Conservation (phyloP, 495 filamentous ascomycete species). For the Neurospora terricola region DNA sequence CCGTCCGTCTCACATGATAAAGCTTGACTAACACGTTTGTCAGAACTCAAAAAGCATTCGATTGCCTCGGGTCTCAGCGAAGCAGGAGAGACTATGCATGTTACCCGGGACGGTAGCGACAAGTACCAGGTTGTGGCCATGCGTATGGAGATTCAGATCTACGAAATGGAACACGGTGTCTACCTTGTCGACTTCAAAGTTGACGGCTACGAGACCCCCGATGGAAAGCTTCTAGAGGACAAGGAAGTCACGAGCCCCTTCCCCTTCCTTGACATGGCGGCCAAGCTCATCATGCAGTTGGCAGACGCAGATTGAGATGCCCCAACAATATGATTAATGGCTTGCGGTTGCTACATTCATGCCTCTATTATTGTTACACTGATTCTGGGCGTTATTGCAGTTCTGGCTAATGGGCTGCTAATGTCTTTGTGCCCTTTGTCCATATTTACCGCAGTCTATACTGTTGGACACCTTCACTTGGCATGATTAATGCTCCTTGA, state of each 20-base stretch:
- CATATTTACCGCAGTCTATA: neutral
- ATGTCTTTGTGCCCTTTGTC: neutral
- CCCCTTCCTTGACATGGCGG: constrained; percentile 68
- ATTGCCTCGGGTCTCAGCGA: constrained; percentile 24
- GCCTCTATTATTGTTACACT: neutral
- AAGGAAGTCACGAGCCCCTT: constrained; percentile 69
- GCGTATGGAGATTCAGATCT: constrained; percentile 92
- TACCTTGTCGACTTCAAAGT: constrained; percentile 99
- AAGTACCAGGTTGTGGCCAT: constrained; percentile 56
- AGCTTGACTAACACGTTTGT: constrained; percentile 4
- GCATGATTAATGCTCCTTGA: neutral
- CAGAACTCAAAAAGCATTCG: constrained; percentile 31
- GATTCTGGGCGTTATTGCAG: neutral
- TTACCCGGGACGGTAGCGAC: constrained; percentile 28
- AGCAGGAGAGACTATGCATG: constrained; percentile 22
- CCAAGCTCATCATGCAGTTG: constrained; percentile 63
- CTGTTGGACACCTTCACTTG: neutral
- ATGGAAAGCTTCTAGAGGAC: constrained; percentile 50
- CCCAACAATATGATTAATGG: neutral
- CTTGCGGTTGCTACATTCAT: neutral
- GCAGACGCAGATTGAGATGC: constrained; percentile 49
- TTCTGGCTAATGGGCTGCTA: neutral
- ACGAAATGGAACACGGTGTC: constrained; percentile 84
- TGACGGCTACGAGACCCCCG: constrained; percentile 81
- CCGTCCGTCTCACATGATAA: neutral